phyloP scores from a whole-genome alignment of 139 green algal genomes.

The Auxenochlorella pyrenoidosa region DNA sequence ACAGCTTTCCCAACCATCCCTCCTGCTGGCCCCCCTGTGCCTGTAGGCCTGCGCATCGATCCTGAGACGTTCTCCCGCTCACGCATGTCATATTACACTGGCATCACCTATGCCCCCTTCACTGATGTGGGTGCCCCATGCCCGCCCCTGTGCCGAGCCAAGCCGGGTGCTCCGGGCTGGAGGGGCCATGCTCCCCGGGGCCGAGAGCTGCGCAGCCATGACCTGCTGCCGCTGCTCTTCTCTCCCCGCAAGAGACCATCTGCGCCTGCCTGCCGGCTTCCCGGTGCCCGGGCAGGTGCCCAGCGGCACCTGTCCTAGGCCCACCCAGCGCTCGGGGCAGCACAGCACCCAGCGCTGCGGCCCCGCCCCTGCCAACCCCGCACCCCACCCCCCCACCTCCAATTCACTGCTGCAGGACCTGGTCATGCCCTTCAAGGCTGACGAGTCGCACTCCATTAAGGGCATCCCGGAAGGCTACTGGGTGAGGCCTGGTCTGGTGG shows the following conservation, averaged over 20 bases:
- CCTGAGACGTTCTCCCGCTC: constrained; percentile 75
- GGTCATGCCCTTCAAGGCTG: constrained; percentile 55
- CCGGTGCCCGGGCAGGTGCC: no score
- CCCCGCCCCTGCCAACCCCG: no score
- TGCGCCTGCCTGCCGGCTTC: no score
- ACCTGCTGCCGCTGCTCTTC: neutral
- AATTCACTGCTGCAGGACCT: constrained; percentile 15
- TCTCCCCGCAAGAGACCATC: no score
- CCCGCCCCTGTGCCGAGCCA: no score
- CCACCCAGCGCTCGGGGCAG: no score
- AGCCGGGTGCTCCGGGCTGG: neutral
- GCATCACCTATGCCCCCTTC: constrained; percentile 50
- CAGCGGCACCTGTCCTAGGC: no score
- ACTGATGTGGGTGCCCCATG: constrained; percentile 39
- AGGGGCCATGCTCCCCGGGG: no score
- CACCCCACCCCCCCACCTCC: no score
- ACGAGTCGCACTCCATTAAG: constrained; percentile 51
- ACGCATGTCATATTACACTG: constrained; percentile 84
- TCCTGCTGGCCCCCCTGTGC: neutral
- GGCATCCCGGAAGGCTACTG: constrained; percentile 76
- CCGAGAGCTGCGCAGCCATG: no score
- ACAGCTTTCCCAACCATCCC: no score
- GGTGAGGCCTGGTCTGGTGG: neutral
- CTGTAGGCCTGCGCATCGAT: constrained; percentile 91
- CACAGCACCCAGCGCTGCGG: no score